phyloP scores from a whole-genome alignment of 2,329 filamentous ascomycete species.

The Geosmithia morbida region DNA sequence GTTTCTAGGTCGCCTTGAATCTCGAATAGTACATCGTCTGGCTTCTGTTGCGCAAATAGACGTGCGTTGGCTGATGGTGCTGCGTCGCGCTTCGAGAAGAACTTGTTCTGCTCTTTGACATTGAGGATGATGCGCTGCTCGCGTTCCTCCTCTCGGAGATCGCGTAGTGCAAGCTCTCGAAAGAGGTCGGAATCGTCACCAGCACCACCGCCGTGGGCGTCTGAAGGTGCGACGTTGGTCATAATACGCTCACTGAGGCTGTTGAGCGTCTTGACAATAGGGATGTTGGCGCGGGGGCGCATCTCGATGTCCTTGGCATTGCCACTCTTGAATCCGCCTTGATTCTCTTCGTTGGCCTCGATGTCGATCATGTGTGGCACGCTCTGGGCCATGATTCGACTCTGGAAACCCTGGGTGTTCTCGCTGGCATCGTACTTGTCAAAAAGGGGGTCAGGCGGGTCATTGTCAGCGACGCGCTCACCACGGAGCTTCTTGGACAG shows the following conservation, averaged over 20 bases:
- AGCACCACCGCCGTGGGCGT: conserved; percentile 26
- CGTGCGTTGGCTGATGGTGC: conserved; percentile 26
- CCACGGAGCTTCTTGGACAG: conserved; percentile 86
- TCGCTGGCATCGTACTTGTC: conserved; percentile 74
- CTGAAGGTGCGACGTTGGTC: conserved; percentile 68
- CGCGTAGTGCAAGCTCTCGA: conserved; percentile 60
- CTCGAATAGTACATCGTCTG: conserved; percentile 49
- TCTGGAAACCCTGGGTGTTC: conserved; percentile 39
- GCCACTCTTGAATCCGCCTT: conserved; percentile 66
- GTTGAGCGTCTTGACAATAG: conserved; percentile 81
- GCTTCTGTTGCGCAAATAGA: conserved; percentile 55
- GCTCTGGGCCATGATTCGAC: conserved; percentile 42
- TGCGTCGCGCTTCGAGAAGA: conserved; percentile 53
- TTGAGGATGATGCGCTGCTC: conserved; percentile 73
- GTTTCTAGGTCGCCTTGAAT: conserved; percentile 48
- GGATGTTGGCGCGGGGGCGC: conserved; percentile 67
- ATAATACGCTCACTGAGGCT: conserved; percentile 87
- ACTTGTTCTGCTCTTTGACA: conserved; percentile 73
- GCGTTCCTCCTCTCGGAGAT: conserved; percentile 60
- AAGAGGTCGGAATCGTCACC: conserved; percentile 52
- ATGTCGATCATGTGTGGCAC: conserved; percentile 86
- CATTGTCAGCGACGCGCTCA: conserved; percentile 67
- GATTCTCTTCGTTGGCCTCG: conserved; percentile 88
- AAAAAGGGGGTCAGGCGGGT: conserved; percentile 63
- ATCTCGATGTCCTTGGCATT: conserved; percentile 86